Evolutionary conservation across 1,284 basidiomycete genomes (phyloP), one percentile per base, ranked within the genome.

Genomic region (Tilletiopsis washingtonensis): DNA sequence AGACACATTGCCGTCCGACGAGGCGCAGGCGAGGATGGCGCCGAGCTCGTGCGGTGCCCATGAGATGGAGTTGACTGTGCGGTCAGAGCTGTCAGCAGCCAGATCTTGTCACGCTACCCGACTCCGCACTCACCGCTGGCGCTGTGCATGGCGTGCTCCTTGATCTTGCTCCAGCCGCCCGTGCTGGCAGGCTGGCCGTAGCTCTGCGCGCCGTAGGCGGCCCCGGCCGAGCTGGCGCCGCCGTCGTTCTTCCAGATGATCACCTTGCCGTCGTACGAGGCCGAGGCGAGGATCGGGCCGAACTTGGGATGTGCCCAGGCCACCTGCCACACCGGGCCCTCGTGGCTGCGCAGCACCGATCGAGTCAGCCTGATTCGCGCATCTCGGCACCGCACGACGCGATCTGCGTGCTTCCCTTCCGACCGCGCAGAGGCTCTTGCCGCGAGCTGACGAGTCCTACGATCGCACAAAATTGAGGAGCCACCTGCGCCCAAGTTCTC

Each of bases 1-100:
- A 6, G 93, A 97, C 45, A 98, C 82, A 74, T 94, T 94, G 58
- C 93, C 93, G 73, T 98, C 93, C 2, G 90, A 94, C n/a, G 88
- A 93, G 1, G 93, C 93, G 69, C 93, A 98, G 1, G 91, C 91
- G 40, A 98, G 81, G 61, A 96, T 91, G 0, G 94, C 89, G 47
- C 94, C 93, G 12, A 97, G 82, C 74, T 97, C 93, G 65, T 94
- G 90, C 1, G 94, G 91, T 27, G 93, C 91, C 93, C 94, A 98
- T 0, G 90, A 88, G 34, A 98, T 87, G 0, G 91, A 91, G 76
- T 98, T 98, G 53, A 97, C 93, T 89, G 56, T 9, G n/a, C 17
- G 27, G 27, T 6, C 6, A 29, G 27, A 29, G 27, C 27, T 6
- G 14, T 29, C 14, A 6, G 14, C 27, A 7, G 6, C 27, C 27